Evolutionary conservation across 495 filamentous ascomycete species (phyloP), one percentile per base, ranked within the genome.

Genomic region (Hyaloscypha hepaticicola): DNA sequence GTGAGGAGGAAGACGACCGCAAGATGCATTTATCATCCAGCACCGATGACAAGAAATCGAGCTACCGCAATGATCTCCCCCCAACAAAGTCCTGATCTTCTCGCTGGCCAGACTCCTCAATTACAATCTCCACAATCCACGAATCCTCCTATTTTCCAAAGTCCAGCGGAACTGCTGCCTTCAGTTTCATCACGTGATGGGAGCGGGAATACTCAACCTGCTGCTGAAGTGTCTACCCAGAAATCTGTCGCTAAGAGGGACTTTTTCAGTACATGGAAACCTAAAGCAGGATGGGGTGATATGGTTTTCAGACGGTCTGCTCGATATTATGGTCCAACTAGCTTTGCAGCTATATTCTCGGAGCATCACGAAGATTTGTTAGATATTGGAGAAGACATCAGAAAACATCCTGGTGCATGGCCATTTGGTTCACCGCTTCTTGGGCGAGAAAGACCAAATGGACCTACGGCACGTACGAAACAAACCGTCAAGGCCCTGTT

Each of bases 1-100:
- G 62, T 66, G 6, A 55, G 70, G 48, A 78, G 77, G 48, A 72
- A 74, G 21, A 80, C 75, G 22, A 72, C 70, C 5, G 66, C 72
- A 9, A 65, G 29, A 49, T 72, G 70, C 58, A 60, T 68, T 25
- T 72, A 72, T 49, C 70, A 72, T 33, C 70, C 70, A 57, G 67
- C 67, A 12, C 70, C 70, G 9, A 72, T 72, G 70, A 70, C 70
- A 5, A 61, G 27, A 63, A 50, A 9, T 25, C 28, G 59, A 34
- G 8, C 34, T 22, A 22, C 14, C 29, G 8, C 33, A 45, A 38
- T 25, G 7, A 33, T 33, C 29, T 45, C 5, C n/a, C 27, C 33
- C 25, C 9, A 22, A 9, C 50, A 14, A 25, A 22, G 26, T 19
- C 19, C 38, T 1, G 19, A 16, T 16, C 5, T 26, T 11, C 5